Evolutionary conservation across 441 rosid genomes (phyloP).

Genomic region (Pelargonium fulgidum): DNA sequence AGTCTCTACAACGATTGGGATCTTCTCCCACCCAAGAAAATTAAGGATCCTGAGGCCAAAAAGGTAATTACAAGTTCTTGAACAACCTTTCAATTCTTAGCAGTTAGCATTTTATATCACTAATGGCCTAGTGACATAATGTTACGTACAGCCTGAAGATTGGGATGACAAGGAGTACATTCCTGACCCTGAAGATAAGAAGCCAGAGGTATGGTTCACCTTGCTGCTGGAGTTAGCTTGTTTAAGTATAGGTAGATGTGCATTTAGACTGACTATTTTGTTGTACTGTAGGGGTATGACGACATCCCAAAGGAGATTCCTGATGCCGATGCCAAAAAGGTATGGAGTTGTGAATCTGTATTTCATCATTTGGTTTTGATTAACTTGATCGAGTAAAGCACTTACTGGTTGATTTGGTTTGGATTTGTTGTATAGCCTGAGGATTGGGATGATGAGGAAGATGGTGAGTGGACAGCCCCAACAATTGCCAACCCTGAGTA

Average conservation of each 20-base stretch:
- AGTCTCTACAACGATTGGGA: constrained; percentile 87
- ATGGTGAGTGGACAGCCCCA: constrained; percentile 89
- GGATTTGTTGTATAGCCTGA: constrained; percentile 48
- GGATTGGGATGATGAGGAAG: constrained; percentile 96
- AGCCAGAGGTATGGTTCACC: constrained; percentile 55
- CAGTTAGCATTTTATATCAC: background rate
- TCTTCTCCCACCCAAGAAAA: constrained; percentile 79
- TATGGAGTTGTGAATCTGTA: constrained; percentile 18
- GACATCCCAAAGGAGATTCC: constrained; percentile 86
- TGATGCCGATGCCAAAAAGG: constrained; percentile 84
- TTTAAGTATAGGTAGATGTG: background rate
- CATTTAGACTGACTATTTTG: background rate
- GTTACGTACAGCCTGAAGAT: constrained; percentile 79
- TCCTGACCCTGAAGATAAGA: constrained; percentile 84
- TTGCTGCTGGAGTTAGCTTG: background rate
- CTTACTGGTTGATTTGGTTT: constrained; percentile 13
- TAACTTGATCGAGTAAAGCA: background rate
- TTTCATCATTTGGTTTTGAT: background rate
- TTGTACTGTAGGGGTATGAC: constrained; percentile 56
- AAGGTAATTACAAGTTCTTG: constrained; percentile 35
- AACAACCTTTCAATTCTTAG: background rate
- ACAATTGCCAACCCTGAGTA: constrained; percentile 85
- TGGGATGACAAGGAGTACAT: constrained; percentile 90
- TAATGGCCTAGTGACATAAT: background rate
- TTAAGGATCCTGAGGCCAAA: constrained; percentile 87